Conservation (phyloP, 768 basidiomycete genomes). For the Auricularia sp. region DNA sequence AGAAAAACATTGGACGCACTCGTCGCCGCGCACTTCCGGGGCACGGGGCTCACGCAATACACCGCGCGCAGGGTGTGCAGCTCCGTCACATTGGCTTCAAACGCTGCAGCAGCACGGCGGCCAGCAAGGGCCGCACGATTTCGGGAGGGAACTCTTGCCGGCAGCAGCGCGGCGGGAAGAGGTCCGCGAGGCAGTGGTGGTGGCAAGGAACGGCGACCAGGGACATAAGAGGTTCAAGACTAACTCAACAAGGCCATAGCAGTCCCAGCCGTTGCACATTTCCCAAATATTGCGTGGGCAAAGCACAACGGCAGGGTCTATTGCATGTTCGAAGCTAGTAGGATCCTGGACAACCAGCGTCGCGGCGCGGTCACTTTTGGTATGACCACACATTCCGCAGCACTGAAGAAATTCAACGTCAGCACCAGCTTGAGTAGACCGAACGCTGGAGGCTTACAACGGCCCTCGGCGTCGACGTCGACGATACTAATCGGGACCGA, state of each 20-base stretch:
- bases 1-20: conserved; percentile 45
- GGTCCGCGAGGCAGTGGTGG: conserved; percentile 25
- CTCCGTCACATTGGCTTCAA: conserved; percentile 37
- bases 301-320: too few relatives aligned
- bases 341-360: too few relatives aligned
- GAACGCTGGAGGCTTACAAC: conserved; percentile 45
- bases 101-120: conserved; percentile 8
- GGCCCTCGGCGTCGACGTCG: conserved; percentile 81
- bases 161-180: conserved; percentile 46
- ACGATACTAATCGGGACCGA: conserved; percentile 93
- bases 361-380: conserved; percentile 58
- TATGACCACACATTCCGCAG: conserved; percentile 95
- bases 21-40: conserved; percentile 97
- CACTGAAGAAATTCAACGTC: conserved; percentile 38
- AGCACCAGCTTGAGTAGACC: not conserved
- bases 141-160: conserved; percentile 22
- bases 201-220: too few relatives aligned
- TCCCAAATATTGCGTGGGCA: too few relatives aligned
- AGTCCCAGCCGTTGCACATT: too few relatives aligned
- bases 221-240: too few relatives aligned
- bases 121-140: conserved; percentile 22
- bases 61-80: conserved; percentile 33
- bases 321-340: too few relatives aligned
- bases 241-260: too few relatives aligned
- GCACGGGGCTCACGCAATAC: conserved; percentile 39